phyloP scores from a whole-genome alignment of 768 basidiomycete genomes.

The Suillus placidus region DNA sequence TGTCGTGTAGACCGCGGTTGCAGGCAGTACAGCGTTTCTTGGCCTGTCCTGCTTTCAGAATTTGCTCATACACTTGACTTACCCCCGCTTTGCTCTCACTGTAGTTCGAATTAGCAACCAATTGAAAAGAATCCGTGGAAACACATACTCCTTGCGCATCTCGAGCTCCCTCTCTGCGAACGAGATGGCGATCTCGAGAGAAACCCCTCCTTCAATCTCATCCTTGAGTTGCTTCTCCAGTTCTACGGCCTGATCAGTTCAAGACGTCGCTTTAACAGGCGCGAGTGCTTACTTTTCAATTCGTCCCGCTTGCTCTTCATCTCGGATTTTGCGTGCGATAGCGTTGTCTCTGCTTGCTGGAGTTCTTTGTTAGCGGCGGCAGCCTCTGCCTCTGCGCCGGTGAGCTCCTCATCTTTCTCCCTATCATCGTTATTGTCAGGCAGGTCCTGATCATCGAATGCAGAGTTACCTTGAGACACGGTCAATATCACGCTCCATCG shows the following conservation, averaged over 20 bases:
- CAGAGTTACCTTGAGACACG: constrained; percentile 55
- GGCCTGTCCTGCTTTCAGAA: constrained; percentile 60
- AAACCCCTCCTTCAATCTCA: constrained; percentile 39
- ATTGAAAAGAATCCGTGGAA: neutral
- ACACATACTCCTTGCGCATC: constrained; percentile 24
- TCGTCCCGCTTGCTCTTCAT: constrained; percentile 65
- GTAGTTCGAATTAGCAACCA: neutral
- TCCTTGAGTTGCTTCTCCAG: constrained; percentile 50
- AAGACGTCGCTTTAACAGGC: constrained; percentile 8
- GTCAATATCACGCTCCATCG: constrained; percentile 76
- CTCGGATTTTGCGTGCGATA: constrained; percentile 62
- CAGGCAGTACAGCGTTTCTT: constrained; percentile 79
- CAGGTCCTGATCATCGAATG: neutral
- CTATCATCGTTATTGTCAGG: constrained; percentile 40
- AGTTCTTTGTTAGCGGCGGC: constrained; percentile 54
- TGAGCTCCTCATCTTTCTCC: constrained; percentile 65
- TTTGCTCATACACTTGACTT: constrained; percentile 51
- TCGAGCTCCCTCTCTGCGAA: constrained; percentile 30
- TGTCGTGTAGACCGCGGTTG: constrained; percentile 62
- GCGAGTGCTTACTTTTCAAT: constrained; percentile 51
- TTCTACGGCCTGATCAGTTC: constrained; percentile 38
- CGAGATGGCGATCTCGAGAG: constrained; percentile 52
- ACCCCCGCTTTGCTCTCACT: constrained; percentile 36
- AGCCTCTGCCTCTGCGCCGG: constrained; percentile 34
- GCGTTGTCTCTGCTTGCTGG: constrained; percentile 63